Conservation (phyloP, 208 protist genomes). For the Vickermania spadyakhi region DNA sequence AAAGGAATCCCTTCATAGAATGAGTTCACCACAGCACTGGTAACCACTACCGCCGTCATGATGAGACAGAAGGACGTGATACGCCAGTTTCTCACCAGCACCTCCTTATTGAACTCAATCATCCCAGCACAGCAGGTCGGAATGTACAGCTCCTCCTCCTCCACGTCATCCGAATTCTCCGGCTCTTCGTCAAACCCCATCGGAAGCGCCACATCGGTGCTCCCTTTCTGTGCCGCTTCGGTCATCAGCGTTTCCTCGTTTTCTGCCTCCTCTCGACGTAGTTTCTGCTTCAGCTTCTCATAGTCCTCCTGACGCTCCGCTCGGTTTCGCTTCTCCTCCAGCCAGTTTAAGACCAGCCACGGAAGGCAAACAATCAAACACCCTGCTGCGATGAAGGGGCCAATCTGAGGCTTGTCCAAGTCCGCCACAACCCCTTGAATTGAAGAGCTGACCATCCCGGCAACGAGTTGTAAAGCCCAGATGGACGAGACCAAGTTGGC, state of each 20-base stretch:
- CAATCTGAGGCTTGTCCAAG: conserved; percentile 23
- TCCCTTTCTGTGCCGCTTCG: conserved; percentile 4
- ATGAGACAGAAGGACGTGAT: conserved; percentile 38
- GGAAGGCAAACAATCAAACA: conserved; percentile 37
- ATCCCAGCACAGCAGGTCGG: conserved; percentile 21
- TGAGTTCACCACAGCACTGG: conserved; percentile 33
- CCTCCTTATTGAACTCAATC: conserved; percentile 57
- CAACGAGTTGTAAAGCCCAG: conserved; percentile 40
- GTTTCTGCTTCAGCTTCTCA: neutral
- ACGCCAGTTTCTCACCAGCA: conserved; percentile 32
- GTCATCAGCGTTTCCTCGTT: conserved; percentile 1
- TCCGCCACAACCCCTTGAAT: conserved; percentile 51
- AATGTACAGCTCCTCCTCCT: conserved; percentile 1
- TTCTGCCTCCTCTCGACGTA: neutral
- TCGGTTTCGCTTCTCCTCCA: conserved; percentile 48
- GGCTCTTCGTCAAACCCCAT: neutral
- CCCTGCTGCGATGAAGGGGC: conserved; percentile 38
- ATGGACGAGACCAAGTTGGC: conserved; percentile 55
- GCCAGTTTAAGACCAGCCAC: conserved; percentile 61
- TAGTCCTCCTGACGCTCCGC: conserved; percentile 37
- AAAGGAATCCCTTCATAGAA: conserved; percentile 12
- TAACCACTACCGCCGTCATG: conserved; percentile 32
- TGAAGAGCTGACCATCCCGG: conserved; percentile 23
- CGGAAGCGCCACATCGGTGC: conserved; percentile 1
- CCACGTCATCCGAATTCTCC: neutral